phyloP scores from a whole-genome alignment of 129 eudicot species.

The Sambucus nigra region DNA sequence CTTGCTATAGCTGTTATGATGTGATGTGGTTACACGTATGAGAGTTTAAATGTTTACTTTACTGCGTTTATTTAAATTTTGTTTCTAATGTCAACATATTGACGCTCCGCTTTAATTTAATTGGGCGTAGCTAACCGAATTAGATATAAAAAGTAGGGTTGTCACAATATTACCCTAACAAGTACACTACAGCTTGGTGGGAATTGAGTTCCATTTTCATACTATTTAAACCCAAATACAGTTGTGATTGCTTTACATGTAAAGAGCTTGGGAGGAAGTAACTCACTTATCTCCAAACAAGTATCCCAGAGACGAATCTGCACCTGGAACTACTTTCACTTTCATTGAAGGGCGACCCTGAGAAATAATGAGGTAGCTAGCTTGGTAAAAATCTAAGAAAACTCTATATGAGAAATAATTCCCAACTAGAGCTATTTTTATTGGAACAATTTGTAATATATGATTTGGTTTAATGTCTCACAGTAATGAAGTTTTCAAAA shows the following conservation, averaged over 20 bases:
- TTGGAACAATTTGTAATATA: background rate
- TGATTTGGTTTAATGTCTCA: conserved; percentile 9
- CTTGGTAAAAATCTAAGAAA: no score
- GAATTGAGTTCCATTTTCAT: conserved; percentile 2
- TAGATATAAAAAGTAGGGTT: no score
- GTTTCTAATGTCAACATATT: no score
- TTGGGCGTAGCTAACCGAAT: no score
- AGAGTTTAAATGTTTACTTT: no score
- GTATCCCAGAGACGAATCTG: conserved; percentile 58
- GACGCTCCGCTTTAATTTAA: no score
- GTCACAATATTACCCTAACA: background rate
- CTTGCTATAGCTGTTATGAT: no score
- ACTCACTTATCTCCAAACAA: conserved; percentile 58
- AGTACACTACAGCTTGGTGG: background rate
- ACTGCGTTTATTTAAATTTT: no score
- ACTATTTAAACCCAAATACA: background rate
- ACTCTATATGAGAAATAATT: no score
- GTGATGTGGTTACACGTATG: no score
- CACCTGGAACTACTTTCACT: conserved; percentile 58
- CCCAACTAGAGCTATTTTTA: no score
- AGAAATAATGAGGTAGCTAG: background rate
- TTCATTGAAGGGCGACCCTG: conserved; percentile 62
- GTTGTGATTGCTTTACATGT: background rate
- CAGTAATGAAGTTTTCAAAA: conserved; percentile 32
- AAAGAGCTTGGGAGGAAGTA: background rate